phyloP scores from a whole-genome alignment of 164 flowering plant genomes.

The Cinnamomum chago region DNA sequence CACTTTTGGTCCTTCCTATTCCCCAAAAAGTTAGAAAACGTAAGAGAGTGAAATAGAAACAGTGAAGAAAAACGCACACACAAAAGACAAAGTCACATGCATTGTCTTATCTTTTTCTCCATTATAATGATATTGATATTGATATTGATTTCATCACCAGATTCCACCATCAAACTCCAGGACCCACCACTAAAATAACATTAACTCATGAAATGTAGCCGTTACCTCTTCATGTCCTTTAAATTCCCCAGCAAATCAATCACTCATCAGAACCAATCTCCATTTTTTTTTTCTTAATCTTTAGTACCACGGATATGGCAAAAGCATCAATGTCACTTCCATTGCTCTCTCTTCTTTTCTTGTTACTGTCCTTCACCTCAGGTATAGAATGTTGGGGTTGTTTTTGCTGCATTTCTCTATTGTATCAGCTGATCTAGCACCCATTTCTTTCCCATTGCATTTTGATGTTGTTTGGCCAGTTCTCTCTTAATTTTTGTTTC shows the following conservation, averaged over 20 bases:
- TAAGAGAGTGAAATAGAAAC: background rate
- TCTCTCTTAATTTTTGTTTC: background rate
- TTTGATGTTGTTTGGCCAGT: background rate
- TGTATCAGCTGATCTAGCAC: background rate
- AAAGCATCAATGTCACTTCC: slow-evolving; percentile 17
- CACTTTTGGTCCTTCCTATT: background rate
- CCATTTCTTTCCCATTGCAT: background rate
- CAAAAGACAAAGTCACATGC: background rate
- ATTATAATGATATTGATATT: background rate
- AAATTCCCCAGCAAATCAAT: background rate
- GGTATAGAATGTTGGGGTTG: slow-evolving; percentile 20
- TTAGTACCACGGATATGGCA: slow-evolving; percentile 16
- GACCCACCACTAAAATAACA: background rate
- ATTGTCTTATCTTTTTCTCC: background rate
- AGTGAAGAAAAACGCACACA: background rate
- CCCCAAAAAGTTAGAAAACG: background rate
- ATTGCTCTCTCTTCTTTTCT: slow-evolving; percentile 10
- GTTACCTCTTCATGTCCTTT: background rate
- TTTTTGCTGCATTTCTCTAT: slow-evolving; percentile 1
- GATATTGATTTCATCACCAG: background rate
- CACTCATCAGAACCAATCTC: slow-evolving; percentile 4
- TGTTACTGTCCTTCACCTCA: slow-evolving; percentile 35
- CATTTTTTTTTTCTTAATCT: background rate
- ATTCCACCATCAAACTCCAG: background rate
- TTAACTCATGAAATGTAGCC: background rate